Base-by-base conservation (phyloP, 2,329 filamentous ascomycete species). In the Fusarium domesticum region DNA sequence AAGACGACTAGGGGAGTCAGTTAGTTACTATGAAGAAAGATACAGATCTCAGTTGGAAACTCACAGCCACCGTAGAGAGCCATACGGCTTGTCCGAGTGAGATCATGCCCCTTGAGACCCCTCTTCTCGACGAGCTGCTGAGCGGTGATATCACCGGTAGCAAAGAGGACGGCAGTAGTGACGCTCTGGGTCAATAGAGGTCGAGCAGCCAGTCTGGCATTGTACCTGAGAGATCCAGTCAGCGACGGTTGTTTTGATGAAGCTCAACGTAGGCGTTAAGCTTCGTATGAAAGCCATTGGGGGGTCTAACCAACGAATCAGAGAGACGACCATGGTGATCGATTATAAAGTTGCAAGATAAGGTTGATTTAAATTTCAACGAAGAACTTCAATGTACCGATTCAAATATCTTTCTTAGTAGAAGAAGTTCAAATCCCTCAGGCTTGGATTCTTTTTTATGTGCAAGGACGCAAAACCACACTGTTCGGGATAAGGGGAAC, bases 141-240 rank as follows among this genome's bases (percentile, higher is more conserved):
- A 30, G 93, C 89, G 56, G 95, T 84, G 48, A 86, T 76, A 71
- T 98, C 93, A 60, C 93, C 93, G 12, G 90, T 88, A 46, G 87
- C 91, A 66, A 97, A 98, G 52, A 98, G 84, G 47, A 97, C 79
- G 37, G 89, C 87, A 31, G 92, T 96, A 44, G 90, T 95, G 59
- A 96, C 73, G 65, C 85, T 88, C 75, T 96, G 89, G 10, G 92
- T 97, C 62, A 96, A 81, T 58, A 97, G 75, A 48, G 92, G 92
- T 63, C 87, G 81, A 61, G 83, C 80, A 58, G 86, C 84, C 65
- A 96, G 77, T 68, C 82, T 87, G 63, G 81, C 76, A 71, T 95
- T 89, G 74, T 97, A 97, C 90, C 91, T 88, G 59, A 30, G 31
- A 35, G 42, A 17, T 35, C 36, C 39, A 34, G 39, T 52, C 32